These are phyloP conservation scores for Cyamopsis tetragonoloba DNA, from an alignment of 306 rosid genomes.

Conservation along the genomic window DNA sequence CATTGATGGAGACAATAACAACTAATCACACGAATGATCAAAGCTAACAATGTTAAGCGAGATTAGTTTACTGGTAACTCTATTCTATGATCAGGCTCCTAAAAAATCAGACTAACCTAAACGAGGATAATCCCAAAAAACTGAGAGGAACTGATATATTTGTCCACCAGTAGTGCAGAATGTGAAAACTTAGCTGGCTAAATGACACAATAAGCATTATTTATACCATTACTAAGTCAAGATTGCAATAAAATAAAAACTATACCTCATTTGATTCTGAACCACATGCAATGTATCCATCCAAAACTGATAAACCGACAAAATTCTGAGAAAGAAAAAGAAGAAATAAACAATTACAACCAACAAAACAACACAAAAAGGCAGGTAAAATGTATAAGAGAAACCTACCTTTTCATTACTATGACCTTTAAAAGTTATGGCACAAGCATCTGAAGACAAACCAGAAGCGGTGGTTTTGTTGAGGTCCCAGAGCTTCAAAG, in stretches of 20 bases:
- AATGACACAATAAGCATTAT: neutral
- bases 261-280: conserved; percentile 80
- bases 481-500: conserved; percentile 75
- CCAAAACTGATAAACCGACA: conserved; percentile 65
- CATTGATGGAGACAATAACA: neutral
- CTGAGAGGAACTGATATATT: neutral
- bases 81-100: conserved; percentile 4
- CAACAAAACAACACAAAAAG: neutral
- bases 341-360: conserved; percentile 29
- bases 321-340: conserved; percentile 49
- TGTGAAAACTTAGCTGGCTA: neutral
- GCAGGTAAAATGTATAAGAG: neutral
- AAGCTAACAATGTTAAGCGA: neutral
- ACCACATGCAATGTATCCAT: conserved; percentile 69
- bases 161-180: neutral
- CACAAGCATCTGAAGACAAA: conserved; percentile 45
- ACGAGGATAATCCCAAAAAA: neutral
- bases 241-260: neutral
- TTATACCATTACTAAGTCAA: neutral
- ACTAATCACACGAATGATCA: neutral
- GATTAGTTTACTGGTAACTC: neutral
- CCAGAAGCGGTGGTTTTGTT: conserved; percentile 48
- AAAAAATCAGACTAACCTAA: neutral
- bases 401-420: conserved; percentile 62
- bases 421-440: conserved; percentile 57